Evolutionary conservation across 306 rosid genomes (phyloP).

Genomic region (Hippophae rhamnoides): DNA sequence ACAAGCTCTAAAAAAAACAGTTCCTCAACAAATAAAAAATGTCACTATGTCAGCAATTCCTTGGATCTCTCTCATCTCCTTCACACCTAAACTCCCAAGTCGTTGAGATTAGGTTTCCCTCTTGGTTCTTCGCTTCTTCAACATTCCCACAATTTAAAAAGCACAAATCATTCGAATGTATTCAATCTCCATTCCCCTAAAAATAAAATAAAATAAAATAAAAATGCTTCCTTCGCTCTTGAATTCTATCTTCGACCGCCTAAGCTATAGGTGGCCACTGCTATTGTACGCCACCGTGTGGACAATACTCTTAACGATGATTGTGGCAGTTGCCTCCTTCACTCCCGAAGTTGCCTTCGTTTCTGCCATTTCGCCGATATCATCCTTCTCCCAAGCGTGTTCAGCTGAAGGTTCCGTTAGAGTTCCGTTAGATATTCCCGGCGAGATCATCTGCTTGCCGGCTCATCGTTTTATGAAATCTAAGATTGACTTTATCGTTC

Average conservation of each 20-base stretch:
- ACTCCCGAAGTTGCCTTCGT: conserved; percentile 68
- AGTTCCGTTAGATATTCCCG: conserved; percentile 60
- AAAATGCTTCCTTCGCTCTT: conserved; percentile 23
- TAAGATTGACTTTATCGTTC: conserved; percentile 42
- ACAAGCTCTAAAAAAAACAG: too few species aligned
- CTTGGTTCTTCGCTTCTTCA: background rate
- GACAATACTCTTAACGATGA: conserved; percentile 41
- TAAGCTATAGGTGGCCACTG: conserved; percentile 43
- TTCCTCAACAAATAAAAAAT: too few species aligned
- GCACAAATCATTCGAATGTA: background rate
- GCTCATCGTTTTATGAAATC: conserved; percentile 38
- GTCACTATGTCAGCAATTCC: background rate
- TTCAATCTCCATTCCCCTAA: background rate
- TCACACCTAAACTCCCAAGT: conserved; percentile 17
- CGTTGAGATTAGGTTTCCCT: conserved; percentile 14
- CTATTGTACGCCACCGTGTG: conserved; percentile 55
- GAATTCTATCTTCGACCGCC: conserved; percentile 22
- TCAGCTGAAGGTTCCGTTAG: conserved; percentile 28
- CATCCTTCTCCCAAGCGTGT: conserved; percentile 45
- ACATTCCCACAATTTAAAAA: background rate
- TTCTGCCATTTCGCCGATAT: conserved; percentile 47
- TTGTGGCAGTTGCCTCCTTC: conserved; percentile 64
- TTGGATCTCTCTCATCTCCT: background rate
- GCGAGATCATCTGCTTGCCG: conserved; percentile 59
- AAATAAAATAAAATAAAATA: too few species aligned